Base-by-base conservation (phyloP, 805 yeast species). In the Metschnikowia vanudenii region DNA sequence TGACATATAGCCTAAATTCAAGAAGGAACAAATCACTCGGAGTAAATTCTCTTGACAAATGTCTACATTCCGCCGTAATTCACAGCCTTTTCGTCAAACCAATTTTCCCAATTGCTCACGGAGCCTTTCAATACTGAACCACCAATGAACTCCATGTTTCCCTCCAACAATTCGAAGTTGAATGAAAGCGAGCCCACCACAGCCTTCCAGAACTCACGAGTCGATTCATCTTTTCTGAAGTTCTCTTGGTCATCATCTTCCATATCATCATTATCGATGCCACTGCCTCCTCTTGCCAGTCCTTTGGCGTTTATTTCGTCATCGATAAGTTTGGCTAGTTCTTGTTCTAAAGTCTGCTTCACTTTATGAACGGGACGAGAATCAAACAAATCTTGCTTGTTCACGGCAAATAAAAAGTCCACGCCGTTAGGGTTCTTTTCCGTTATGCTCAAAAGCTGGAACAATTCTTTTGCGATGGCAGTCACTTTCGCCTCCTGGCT, bases 351-450 rank as follows among this genome's bases (percentile, higher is more conserved):
- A 34, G 80, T 62, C 20, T 73, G 72, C 54, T 70, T 75, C 42
- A 91, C 78, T 58, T 85, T 82, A 41, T 66, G 57, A 9, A 82
- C 73, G 17, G 94, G 92, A 55, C 88, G 78, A 13, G 95, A 79
- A 50, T 89, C 88, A 68, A 94, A 94, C 33, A 84, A 76, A 57
- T 94, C 98, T 42, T 79, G 77, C 63, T 92, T 92, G 69, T 92
- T 92, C 51, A 94, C 82, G 14, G 91, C 94, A 48, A 94, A 67
- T 39, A 86, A 69, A 35, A 86, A 73, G 60, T 88, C 92, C 18
- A 86, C 75, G 3, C 95, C 95, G 51, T 79, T 80, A 14, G 82
- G 80, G 41, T 74, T 69, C 54, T 66, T 68, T 60, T 88, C 97
- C 2, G 92, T 80, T 14, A 73, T 57, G 33, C 77, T 69, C 37